phyloP scores from a whole-genome alignment of 257 asterid genomes.

The Cordia subcordata region DNA sequence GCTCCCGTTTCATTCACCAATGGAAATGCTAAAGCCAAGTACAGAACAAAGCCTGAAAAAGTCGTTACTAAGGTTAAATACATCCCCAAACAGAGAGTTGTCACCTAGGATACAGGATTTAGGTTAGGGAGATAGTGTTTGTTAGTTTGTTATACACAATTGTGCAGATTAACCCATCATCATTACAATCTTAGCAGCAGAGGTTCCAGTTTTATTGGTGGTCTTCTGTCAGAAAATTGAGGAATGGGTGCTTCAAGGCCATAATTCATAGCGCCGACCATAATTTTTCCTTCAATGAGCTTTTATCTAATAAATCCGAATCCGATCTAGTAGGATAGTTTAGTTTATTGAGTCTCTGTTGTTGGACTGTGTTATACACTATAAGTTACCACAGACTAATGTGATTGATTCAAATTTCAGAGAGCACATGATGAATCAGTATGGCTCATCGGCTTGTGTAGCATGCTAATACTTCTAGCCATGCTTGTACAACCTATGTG shows the following conservation, averaged over 20 bases:
- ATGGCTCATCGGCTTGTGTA: no score
- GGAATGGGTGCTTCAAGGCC: neutral
- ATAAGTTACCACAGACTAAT: no score
- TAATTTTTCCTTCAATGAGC: no score
- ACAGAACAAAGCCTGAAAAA: constrained; percentile 39
- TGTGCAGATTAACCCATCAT: constrained; percentile 30
- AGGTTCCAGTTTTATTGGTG: constrained; percentile 55
- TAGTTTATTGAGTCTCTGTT: no score
- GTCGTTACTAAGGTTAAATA: constrained; percentile 41
- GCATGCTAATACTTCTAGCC: no score
- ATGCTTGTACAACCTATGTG: no score
- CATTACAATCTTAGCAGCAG: constrained; percentile 22
- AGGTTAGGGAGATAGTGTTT: constrained; percentile 7
- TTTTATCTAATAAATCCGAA: no score
- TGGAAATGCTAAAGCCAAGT: constrained; percentile 27
- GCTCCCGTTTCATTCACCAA: constrained; percentile 7
- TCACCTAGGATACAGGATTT: constrained; percentile 31
- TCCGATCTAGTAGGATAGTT: no score
- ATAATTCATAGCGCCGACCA: no score
- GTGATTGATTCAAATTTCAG: no score
- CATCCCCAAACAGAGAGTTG: constrained; percentile 51
- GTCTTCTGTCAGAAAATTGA: constrained; percentile 40
- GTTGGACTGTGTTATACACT: no score
- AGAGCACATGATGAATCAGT: no score
- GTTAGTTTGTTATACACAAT: constrained; percentile 15